A percentile compares a stretch with the other conserved stretches of the same genome.
Evolutionary conservation across 805 yeast species (phyloP).

Genomic region (Ogataea parapolymorpha): DNA sequence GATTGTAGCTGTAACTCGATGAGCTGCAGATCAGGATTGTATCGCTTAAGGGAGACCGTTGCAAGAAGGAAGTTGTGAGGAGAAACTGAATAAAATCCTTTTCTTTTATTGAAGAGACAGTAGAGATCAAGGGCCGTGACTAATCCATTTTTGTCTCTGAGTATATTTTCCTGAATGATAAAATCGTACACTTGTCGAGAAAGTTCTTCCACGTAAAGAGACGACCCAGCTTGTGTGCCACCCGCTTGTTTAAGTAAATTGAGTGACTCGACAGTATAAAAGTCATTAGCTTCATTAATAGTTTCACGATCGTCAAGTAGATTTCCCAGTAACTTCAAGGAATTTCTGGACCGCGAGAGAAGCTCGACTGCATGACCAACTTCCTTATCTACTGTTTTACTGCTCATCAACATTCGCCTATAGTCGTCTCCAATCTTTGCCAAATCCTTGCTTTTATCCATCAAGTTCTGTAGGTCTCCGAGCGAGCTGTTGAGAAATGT

Average conservation of each 20-base stretch:
- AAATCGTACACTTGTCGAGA: conserved; percentile 80
- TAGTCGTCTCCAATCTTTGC: conserved; percentile 52
- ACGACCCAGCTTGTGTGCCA: conserved; percentile 10
- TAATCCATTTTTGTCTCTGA: conserved; percentile 54
- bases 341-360: conserved; percentile 29
- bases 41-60: conserved; percentile 49
- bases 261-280: neutral
- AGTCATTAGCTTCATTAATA: conserved; percentile 8
- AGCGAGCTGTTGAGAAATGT: conserved; percentile 63
- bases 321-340: conserved; percentile 27
- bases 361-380: conserved; percentile 26
- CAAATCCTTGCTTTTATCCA: conserved; percentile 76
- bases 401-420: conserved; percentile 24
- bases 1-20: conserved; percentile 39
- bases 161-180: conserved; percentile 41
- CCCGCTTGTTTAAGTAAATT: neutral
- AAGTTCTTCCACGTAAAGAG: conserved; percentile 51
- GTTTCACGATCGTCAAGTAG: conserved; percentile 30
- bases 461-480: conserved; percentile 70
- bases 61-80: conserved; percentile 68
- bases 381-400: conserved; percentile 13
- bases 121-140: conserved; percentile 61
- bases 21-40: conserved; percentile 33
- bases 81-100: conserved; percentile 64
- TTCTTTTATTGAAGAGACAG: conserved; percentile 59